Evolutionary conservation across 345 rosid species (phyloP).

Genomic region (Adansonia digitata): DNA sequence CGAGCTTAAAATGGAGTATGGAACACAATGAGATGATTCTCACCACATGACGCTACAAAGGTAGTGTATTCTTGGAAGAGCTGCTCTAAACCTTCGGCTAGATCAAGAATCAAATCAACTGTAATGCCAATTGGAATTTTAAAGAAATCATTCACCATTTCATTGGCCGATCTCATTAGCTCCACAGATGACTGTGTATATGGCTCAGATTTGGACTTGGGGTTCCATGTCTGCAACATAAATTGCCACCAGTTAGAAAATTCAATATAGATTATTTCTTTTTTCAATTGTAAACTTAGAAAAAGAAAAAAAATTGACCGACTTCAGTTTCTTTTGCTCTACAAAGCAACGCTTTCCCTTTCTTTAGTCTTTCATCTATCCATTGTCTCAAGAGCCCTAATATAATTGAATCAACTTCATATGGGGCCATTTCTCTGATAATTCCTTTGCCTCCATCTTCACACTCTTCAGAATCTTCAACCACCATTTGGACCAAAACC

Average conservation of each 20-base stretch:
- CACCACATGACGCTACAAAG: constrained; percentile 80
- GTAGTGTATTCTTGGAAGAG: constrained; percentile 67
- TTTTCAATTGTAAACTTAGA: background rate
- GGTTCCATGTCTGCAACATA: constrained; percentile 78
- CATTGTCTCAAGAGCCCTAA: constrained; percentile 50
- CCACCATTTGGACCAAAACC: constrained; percentile 76
- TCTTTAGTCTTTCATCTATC: constrained; percentile 55
- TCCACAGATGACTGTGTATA: constrained; percentile 73
- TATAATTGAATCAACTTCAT: constrained; percentile 69
- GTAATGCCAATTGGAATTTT: constrained; percentile 74
- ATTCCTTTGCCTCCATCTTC: constrained; percentile 84
- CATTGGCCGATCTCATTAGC: constrained; percentile 54
- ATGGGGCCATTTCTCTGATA: constrained; percentile 80
- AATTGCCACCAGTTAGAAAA: background rate
- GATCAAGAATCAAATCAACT: constrained; percentile 65
- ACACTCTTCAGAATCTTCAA: constrained; percentile 70
- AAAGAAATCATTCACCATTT: constrained; percentile 71
- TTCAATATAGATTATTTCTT: background rate
- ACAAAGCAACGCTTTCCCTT: constrained; percentile 37
- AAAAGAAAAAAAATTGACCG: constrained; percentile 6
- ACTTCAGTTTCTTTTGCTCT: constrained; percentile 86
- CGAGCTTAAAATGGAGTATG: background rate
- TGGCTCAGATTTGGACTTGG: constrained; percentile 88
- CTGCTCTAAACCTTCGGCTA: constrained; percentile 62
- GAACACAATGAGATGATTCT: constrained; percentile 1